phyloP scores from a whole-genome alignment of 1,139 yeast species.

The Hyphopichia pseudoburtonii region DNA sequence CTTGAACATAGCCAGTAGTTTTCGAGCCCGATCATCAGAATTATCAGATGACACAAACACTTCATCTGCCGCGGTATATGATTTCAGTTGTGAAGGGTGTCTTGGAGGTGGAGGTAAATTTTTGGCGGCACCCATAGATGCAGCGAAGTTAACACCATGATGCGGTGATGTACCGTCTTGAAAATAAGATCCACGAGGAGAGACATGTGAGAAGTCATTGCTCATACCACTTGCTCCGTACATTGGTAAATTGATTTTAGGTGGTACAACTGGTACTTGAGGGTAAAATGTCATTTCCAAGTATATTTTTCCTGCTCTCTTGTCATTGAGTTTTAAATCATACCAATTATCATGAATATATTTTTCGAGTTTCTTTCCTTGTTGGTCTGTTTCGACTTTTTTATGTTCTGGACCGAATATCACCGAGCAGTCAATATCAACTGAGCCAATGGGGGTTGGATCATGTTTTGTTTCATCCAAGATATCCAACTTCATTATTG shows the following conservation, averaged over 20 bases:
- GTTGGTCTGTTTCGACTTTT: slow-evolving; percentile 1
- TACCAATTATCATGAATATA: slow-evolving; percentile 79
- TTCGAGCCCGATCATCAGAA: background rate
- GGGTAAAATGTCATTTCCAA: slow-evolving; percentile 93
- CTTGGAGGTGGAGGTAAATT: slow-evolving; percentile 13
- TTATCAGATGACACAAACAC: slow-evolving; percentile 22
- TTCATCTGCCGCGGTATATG: slow-evolving; percentile 21
- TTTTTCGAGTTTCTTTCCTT: slow-evolving; percentile 60
- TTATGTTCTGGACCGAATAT: slow-evolving; percentile 55
- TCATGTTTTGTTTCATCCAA: slow-evolving; percentile 85
- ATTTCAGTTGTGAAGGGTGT: slow-evolving; percentile 10
- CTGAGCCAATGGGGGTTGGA: slow-evolving; percentile 83
- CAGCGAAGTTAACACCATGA: too few species aligned
- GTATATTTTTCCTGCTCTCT: slow-evolving; percentile 85
- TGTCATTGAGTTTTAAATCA: slow-evolving; percentile 62
- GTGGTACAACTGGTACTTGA: slow-evolving; percentile 48
- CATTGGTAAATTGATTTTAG: slow-evolving; percentile 26
- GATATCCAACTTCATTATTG: slow-evolving; percentile 66
- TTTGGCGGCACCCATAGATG: too few species aligned
- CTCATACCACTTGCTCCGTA: background rate
- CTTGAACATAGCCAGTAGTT: background rate
- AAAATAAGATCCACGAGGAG: background rate
- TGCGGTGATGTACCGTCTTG: too few species aligned
- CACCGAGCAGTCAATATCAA: slow-evolving; percentile 73
- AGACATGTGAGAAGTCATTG: too few species aligned